phyloP scores from a whole-genome alignment of 2,329 filamentous ascomycete genomes.

The Fusarium equiseti region DNA sequence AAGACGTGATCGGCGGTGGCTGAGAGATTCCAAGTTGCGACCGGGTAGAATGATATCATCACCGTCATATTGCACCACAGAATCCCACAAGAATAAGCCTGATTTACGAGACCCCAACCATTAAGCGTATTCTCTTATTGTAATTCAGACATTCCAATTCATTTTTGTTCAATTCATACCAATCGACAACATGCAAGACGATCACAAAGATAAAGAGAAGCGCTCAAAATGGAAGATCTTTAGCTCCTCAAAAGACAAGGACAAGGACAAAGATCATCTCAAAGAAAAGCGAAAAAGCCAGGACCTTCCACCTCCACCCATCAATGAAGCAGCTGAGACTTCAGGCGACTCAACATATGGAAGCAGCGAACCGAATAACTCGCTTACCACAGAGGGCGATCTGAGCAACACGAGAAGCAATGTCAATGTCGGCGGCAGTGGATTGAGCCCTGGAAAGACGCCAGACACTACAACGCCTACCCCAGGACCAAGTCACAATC shows the following conservation, averaged over 20 bases:
- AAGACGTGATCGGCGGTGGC: slow-evolving; percentile 27
- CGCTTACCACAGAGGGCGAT: slow-evolving; percentile 40
- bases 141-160: background rate
- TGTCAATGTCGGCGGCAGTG: slow-evolving; percentile 7
- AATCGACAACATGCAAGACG: slow-evolving; percentile 18
- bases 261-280: slow-evolving; percentile 18
- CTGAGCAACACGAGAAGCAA: slow-evolving; percentile 23
- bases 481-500: slow-evolving; percentile 15
- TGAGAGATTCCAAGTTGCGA: slow-evolving; percentile 25
- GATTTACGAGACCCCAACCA: slow-evolving; percentile 11
- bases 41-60: slow-evolving; percentile 32
- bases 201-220: slow-evolving; percentile 42
- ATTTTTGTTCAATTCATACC: background rate
- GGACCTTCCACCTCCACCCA: slow-evolving; percentile 12
- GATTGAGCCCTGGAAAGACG: slow-evolving; percentile 12
- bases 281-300: slow-evolving; percentile 32
- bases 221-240: slow-evolving; percentile 46
- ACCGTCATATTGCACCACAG: slow-evolving; percentile 22
- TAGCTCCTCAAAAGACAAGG: slow-evolving; percentile 42
- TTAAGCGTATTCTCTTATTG: background rate
- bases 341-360: slow-evolving; percentile 42
- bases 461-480: slow-evolving; percentile 13
- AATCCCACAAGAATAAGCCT: slow-evolving; percentile 21
- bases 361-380: slow-evolving; percentile 44
- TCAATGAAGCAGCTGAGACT: slow-evolving; percentile 9